Evolutionary conservation across 345 rosid species (phyloP).

Genomic region (Brassica rapa): DNA sequence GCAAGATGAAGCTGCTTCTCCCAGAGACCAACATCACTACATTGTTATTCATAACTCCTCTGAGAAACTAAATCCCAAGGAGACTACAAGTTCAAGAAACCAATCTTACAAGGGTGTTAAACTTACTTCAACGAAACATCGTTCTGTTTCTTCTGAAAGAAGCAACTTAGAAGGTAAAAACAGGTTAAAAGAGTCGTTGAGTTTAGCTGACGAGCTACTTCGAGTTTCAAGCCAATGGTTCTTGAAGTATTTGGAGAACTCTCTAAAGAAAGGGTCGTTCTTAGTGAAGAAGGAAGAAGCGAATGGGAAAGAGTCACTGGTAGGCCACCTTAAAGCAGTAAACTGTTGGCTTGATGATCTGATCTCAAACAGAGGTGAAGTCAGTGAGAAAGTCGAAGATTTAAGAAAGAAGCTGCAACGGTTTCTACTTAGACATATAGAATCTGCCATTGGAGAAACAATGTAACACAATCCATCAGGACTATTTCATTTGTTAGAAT

Average conservation of each 20-base stretch:
- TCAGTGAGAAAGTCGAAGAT: conserved; percentile 38
- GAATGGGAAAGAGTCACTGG: conserved; percentile 13
- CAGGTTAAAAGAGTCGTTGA: conserved; percentile 27
- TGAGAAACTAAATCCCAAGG: conserved; percentile 32
- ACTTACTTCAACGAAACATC: conserved; percentile 17
- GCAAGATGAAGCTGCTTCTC: conserved; percentile 15
- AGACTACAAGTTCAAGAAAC: conserved; percentile 29
- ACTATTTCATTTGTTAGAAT: not conserved
- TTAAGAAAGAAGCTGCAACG: conserved; percentile 48
- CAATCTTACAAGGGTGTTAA: conserved; percentile 23
- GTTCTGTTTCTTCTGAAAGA: conserved; percentile 14
- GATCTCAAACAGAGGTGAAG: conserved; percentile 29
- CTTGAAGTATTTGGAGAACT: conserved; percentile 49
- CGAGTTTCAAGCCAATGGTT: conserved; percentile 52
- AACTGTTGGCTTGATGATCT: conserved; percentile 49
- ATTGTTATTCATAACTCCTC: not conserved
- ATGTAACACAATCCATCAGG: not conserved
- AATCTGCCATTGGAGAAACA: conserved; percentile 29
- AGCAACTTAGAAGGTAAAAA: not conserved
- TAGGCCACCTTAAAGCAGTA: conserved; percentile 45
- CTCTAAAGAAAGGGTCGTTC: conserved; percentile 40
- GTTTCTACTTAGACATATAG: conserved; percentile 46
- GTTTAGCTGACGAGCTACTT: conserved; percentile 47
- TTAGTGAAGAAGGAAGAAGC: conserved; percentile 5
- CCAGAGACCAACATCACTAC: conserved; percentile 11